A percentile compares a stretch with the other conserved stretches of the same genome.
These are phyloP conservation scores for Trebouxiophyceae sp. DNA, from an alignment of 163 green algal genomes.

Conservation along the genomic window DNA sequence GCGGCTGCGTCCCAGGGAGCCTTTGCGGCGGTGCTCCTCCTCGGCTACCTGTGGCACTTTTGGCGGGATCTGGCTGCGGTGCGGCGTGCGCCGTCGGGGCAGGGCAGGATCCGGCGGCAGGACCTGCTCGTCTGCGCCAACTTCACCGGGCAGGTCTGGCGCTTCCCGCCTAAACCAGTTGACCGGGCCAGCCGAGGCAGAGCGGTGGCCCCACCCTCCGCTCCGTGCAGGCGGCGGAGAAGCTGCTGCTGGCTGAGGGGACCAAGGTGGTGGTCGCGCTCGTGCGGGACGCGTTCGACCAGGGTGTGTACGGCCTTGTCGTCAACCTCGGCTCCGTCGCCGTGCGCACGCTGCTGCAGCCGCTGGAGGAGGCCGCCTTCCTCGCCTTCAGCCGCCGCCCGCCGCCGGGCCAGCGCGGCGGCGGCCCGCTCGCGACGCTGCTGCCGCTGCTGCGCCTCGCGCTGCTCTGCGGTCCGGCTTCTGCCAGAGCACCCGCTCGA, in stretches of 20 bases:
- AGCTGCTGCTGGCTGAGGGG: constrained; percentile 85
- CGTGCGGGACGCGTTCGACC: constrained; percentile 38
- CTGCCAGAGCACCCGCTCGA: too few relatives aligned
- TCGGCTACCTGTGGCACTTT: constrained; percentile 4
- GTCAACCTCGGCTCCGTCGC: constrained; percentile 76
- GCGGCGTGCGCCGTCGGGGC: too few relatives aligned
- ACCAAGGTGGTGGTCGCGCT: constrained; percentile 72
- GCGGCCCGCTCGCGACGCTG: background rate
- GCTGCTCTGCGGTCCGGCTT: background rate
- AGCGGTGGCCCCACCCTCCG: too few relatives aligned
- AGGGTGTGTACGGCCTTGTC: constrained; percentile 83
- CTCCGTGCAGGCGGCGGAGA: constrained; percentile 63
- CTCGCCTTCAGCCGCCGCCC: constrained; percentile 55
- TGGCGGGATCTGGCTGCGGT: too few relatives aligned
- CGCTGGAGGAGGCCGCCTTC: constrained; percentile 84
- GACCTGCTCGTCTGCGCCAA: too few relatives aligned
- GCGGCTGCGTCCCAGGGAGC: constrained; percentile 26
- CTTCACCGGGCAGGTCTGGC: too few relatives aligned
- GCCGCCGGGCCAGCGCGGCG: background rate
- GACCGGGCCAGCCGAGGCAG: too few relatives aligned
- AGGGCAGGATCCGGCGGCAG: too few relatives aligned
- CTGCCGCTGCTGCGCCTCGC: background rate
- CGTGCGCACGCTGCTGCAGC: constrained; percentile 67
- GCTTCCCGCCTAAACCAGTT: too few relatives aligned
- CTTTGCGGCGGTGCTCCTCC: constrained; percentile 21